phyloP scores from a whole-genome alignment of 805 yeast species.

The Yarrowia alimentaria region DNA sequence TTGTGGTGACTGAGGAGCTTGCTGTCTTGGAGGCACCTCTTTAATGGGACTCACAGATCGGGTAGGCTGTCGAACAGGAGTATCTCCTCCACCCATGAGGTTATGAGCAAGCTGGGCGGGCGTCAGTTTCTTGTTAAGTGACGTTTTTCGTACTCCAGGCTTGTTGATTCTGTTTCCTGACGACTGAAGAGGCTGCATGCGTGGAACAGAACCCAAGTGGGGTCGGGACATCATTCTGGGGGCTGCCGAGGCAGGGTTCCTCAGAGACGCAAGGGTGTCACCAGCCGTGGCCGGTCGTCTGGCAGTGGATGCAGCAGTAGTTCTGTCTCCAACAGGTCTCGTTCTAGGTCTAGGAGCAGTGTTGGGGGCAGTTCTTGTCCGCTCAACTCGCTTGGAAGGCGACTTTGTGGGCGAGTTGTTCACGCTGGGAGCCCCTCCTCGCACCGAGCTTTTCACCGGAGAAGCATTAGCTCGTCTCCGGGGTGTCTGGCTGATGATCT shows the following conservation, averaged over 20 bases:
- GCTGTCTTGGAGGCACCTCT: not conserved
- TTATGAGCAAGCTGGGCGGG: constrained; percentile 11
- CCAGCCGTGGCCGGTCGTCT: too few relatives aligned
- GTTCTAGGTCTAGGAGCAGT: constrained; percentile 4
- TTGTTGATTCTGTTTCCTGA: constrained; percentile 4
- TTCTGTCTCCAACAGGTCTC: too few relatives aligned
- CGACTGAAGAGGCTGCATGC: constrained; percentile 14
- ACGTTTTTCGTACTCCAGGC: not conserved
- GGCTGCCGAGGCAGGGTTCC: too few relatives aligned
- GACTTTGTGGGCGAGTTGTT: constrained; percentile 3
- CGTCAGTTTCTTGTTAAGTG: constrained; percentile 10
- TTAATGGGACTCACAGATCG: too few relatives aligned
- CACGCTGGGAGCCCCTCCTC: not conserved
- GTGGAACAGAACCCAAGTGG: constrained; percentile 4
- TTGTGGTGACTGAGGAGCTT: not conserved
- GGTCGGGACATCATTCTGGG: too few relatives aligned
- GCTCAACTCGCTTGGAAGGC: too few relatives aligned
- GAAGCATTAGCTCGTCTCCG: constrained; percentile 4
- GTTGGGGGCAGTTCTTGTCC: too few relatives aligned
- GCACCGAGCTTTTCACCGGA: not conserved
- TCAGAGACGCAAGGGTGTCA: too few relatives aligned
- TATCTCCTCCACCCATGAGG: constrained; percentile 12
- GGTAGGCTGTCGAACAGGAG: constrained; percentile 13
- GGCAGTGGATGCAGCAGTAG: too few relatives aligned
- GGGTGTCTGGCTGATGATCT: constrained; percentile 2